phyloP scores from a whole-genome alignment of 2,329 filamentous ascomycete species.

The Ascochyta koolunga region DNA sequence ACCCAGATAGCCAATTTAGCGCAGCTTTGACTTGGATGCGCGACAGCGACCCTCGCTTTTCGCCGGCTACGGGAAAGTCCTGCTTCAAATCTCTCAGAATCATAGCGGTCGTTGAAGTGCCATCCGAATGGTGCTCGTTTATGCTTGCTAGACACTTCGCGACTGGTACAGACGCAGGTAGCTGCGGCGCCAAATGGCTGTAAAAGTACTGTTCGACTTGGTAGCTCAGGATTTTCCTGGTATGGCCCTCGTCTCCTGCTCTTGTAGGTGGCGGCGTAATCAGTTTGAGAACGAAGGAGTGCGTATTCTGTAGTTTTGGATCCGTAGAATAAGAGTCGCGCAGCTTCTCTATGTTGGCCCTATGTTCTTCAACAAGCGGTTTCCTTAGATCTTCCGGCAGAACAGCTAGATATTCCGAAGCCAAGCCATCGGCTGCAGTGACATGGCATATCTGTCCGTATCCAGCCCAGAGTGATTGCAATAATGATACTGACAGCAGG shows the following conservation, averaged over 20 bases:
- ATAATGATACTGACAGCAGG: conserved; percentile 30
- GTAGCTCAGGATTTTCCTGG: conserved; percentile 71
- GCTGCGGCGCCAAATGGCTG: conserved; percentile 57
- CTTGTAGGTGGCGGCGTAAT: conserved; percentile 59
- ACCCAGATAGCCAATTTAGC: conserved; percentile 67
- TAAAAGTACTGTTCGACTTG: conserved; percentile 73
- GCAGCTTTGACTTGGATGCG: conserved; percentile 59
- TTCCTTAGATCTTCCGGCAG: neutral
- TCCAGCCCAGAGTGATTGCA: conserved; percentile 57
- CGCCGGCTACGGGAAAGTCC: conserved; percentile 62
- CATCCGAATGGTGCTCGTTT: conserved; percentile 47
- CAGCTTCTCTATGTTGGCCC: neutral
- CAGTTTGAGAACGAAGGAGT: conserved; percentile 63
- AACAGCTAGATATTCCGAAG: neutral
- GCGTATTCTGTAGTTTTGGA: conserved; percentile 23
- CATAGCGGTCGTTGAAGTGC: conserved; percentile 56
- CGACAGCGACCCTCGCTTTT: conserved; percentile 58
- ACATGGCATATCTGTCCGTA: conserved; percentile 63
- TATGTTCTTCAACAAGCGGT: neutral
- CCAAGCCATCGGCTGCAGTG: conserved; percentile 43
- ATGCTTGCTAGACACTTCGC: conserved; percentile 58
- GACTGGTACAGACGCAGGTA: conserved; percentile 55
- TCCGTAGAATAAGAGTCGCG: conserved; percentile 1
- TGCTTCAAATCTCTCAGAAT: conserved; percentile 63
- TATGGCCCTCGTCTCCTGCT: conserved; percentile 63